These are phyloP conservation scores for Candida nonsorbophila DNA, from an alignment of 805 yeast genomes.

Conservation along the genomic window DNA sequence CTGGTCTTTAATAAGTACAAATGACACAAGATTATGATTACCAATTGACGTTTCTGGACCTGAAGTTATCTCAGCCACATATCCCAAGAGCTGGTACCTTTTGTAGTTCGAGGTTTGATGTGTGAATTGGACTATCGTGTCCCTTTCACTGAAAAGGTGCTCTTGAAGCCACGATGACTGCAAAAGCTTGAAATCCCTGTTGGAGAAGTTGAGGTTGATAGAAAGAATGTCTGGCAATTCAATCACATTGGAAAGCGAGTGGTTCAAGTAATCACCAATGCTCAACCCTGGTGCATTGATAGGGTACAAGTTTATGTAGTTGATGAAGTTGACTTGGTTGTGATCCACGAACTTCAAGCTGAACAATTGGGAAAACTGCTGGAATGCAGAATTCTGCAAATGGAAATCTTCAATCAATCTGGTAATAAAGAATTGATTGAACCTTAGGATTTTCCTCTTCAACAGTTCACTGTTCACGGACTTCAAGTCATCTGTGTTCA, in stretches of 20 bases:
- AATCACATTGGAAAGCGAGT: slow-evolving; percentile 3
- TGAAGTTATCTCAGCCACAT: slow-evolving; percentile 60
- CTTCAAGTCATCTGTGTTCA: slow-evolving; percentile 46
- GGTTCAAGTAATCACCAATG: slow-evolving; percentile 6
- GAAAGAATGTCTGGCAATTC: slow-evolving; percentile 55
- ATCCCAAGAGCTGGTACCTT: slow-evolving; percentile 62
- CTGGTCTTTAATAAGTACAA: slow-evolving; percentile 41
- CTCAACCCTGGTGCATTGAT: background rate
- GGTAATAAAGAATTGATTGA: slow-evolving; percentile 55
- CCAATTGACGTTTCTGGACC: slow-evolving; percentile 33
- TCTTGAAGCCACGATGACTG: slow-evolving; percentile 6
- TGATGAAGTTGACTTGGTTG: slow-evolving; percentile 26
- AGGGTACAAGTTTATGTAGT: slow-evolving; percentile 5
- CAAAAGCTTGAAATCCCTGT: slow-evolving; percentile 41
- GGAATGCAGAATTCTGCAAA: slow-evolving; percentile 3
- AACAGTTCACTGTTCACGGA: slow-evolving; percentile 39
- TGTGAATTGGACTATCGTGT: slow-evolving; percentile 4
- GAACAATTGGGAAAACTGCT: slow-evolving; percentile 5
- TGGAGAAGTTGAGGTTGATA: slow-evolving; percentile 51
- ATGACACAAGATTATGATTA: slow-evolving; percentile 57
- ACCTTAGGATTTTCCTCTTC: slow-evolving; percentile 43
- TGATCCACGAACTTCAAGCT: slow-evolving; percentile 3
- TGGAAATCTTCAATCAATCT: slow-evolving; percentile 47
- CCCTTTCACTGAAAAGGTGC: slow-evolving; percentile 4
- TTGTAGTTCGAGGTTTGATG: slow-evolving; percentile 16